Evolutionary conservation across 495 filamentous ascomycete species (phyloP), one percentile per base, ranked within the genome.

Genomic region (Hypoxylon perforatum): DNA sequence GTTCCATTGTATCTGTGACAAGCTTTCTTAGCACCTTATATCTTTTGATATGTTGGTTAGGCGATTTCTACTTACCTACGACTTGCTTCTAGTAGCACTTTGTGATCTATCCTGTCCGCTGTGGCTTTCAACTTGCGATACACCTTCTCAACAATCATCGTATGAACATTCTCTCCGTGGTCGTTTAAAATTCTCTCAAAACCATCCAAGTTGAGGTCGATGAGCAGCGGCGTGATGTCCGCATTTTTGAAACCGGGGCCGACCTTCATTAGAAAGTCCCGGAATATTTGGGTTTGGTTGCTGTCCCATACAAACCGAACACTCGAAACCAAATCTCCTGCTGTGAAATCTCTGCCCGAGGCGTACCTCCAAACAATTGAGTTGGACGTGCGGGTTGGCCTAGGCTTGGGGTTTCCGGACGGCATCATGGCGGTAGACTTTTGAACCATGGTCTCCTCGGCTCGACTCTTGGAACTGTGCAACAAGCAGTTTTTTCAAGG

Each of bases 271-370:
- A 69, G 38, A 23, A 69, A 69, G 0, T 53, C 14, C 2, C 35
- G 8, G 17, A 65, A 69, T 0, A 48, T 19, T 12, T 1, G 11
- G 1, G 52, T 69, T 17, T 69, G 66, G 35, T 45, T 10, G 23
- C 21, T 47, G 33, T 69, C 45, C 66, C 66, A 69, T 10, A 30
- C 38, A 57, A 69, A 65, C 14, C 56, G 50, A 1, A 52, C 47
- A 8, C 61, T 17, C 0, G 66, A 65, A 6, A 30, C 18, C 2
- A 69, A 49, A 9, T 69, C 23, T 33, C n/a, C 36, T 0, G 66
- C 66, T 21, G 18, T 65, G 1, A 35, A 57, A 0, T 1, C 17
- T 22, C n/a, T 42, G 1, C 61, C 66, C 28, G 18, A 57, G 1
- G 41, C 53, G 0, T 3, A 14, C 10, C 25, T 35, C 66, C 66